These are phyloP conservation scores for Stropharia rugosoannulata DNA, from an alignment of 768 basidiomycete species.

Conservation along the genomic window DNA sequence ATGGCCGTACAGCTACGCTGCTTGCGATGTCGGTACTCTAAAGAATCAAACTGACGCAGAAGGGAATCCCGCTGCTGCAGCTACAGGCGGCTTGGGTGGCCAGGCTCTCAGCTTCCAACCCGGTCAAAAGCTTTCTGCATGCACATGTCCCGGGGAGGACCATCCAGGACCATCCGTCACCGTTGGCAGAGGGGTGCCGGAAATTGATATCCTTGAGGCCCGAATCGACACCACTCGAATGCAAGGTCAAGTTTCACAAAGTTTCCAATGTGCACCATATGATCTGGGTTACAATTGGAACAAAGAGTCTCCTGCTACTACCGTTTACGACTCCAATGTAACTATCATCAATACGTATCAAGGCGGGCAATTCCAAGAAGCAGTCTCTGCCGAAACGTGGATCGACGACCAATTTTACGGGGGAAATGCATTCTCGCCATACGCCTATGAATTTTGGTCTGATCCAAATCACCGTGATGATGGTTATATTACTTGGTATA, in stretches of 20 bases:
- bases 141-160: slow-evolving; percentile 82
- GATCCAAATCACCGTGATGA: slow-evolving; percentile 61
- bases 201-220: slow-evolving; percentile 92
- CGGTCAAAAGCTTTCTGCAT: slow-evolving; percentile 84
- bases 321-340: slow-evolving; percentile 47
- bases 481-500: slow-evolving; percentile 88
- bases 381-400: slow-evolving; percentile 61
- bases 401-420: slow-evolving; percentile 58
- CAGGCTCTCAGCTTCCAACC: slow-evolving; percentile 71
- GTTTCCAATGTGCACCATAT: slow-evolving; percentile 79
- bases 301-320: slow-evolving; percentile 48
- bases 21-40: slow-evolving; percentile 86
- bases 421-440: slow-evolving; percentile 52
- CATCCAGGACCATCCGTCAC: slow-evolving; percentile 82
- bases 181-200: slow-evolving; percentile 79
- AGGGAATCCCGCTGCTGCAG: slow-evolving; percentile 56
- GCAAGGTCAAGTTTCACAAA: slow-evolving; percentile 75
- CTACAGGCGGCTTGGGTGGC: slow-evolving; percentile 51
- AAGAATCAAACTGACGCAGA: slow-evolving; percentile 71
- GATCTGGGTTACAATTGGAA: slow-evolving; percentile 66
- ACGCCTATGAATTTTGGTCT: slow-evolving; percentile 82
- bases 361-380: slow-evolving; percentile 75
- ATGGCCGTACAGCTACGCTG: slow-evolving; percentile 84
- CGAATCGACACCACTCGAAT: slow-evolving; percentile 56
- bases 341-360: slow-evolving; percentile 66